phyloP scores from a whole-genome alignment of 768 basidiomycete genomes.

The Leccinum truebloodii region DNA sequence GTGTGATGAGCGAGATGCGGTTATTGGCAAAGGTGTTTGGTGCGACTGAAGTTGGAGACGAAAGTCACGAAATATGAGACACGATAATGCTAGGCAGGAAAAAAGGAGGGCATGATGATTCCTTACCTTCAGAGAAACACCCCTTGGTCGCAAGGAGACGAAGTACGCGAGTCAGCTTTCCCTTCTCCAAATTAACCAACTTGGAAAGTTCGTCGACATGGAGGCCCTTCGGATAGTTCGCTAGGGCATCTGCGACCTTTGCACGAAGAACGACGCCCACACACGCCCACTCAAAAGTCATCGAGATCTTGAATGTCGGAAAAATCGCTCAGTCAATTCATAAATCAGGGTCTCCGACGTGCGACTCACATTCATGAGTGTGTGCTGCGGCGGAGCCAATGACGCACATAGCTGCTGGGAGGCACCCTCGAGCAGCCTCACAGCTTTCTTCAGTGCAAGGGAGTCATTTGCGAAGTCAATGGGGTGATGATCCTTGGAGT shows the following conservation, averaged over 20 bases:
- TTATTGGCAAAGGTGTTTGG: slow-evolving; percentile 35
- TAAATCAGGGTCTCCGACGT: not conserved
- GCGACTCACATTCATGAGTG: slow-evolving; percentile 25
- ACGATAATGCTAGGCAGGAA: not conserved
- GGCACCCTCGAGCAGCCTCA: slow-evolving; percentile 28
- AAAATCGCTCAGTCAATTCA: not conserved
- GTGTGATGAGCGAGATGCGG: slow-evolving; percentile 33
- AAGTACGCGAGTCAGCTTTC: slow-evolving; percentile 33
- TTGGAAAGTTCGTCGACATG: slow-evolving; percentile 28
- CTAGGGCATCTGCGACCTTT: slow-evolving; percentile 30
- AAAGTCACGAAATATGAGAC: not conserved
- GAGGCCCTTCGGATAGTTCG: slow-evolving; percentile 29
- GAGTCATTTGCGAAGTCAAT: slow-evolving; percentile 23
- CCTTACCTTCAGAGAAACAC: slow-evolving; percentile 32
- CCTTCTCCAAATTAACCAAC: slow-evolving; percentile 22
- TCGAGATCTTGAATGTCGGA: slow-evolving; percentile 11
- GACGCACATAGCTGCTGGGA: slow-evolving; percentile 30
- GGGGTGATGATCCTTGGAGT: slow-evolving; percentile 25
- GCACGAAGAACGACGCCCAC: slow-evolving; percentile 25
- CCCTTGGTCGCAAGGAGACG: slow-evolving; percentile 33
- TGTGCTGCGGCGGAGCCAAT: slow-evolving; percentile 31
- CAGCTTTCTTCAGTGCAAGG: slow-evolving; percentile 26
- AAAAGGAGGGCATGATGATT: not conserved
- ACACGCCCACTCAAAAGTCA: slow-evolving; percentile 31
- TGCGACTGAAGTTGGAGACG: slow-evolving; percentile 17